Evolutionary conservation across 371 early-diverging fungal genomes (phyloP), one percentile per base, ranked within the genome.

Genomic region (Gilbertella persicaria): DNA sequence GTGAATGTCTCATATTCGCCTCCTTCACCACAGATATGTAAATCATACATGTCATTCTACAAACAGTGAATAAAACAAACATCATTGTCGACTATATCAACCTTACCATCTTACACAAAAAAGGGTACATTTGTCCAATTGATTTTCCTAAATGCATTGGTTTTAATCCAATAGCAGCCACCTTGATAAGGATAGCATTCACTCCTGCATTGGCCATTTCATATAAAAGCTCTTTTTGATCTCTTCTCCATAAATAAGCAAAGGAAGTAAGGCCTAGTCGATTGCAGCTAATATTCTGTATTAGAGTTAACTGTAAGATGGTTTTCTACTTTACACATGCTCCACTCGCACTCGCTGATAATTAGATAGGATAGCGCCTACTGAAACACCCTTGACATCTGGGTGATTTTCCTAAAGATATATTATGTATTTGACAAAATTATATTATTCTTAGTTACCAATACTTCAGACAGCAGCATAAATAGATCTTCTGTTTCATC

Each of bases 1-100:
- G 96, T 95, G 40, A 99, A 81, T 9, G 97, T 94, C 69, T 99
- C 99, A 66, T 92, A 99, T 75, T 99, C 99, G 19, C 99, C 99
- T 39, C 99, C 99, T 75, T 99, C 99, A 36, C 99, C 99, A 69
- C 99, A 98, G 7, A 94, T 82, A 71, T 99, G 95, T 19, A 91
- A 67, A 24, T 91, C 95, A 62, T 86, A 95, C 56, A 84, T 83
- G 23, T 84, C 78, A 58, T 89, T 79, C 89, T 84, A 61, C 36
- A 21, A 7, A 20, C n/a, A 10, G 4, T 13, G n/a, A 10, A n/a
- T 12, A 37, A 10, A 37, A 6, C 7, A n/a, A 37, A 10, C 7
- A 33, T 21, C 37, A 3, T 37, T 26, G 7, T 14, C n/a, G n/a
- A n/a, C n/a, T n/a, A n/a, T n/a, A n/a, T n/a, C n/a, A n/a, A 20